Base-by-base conservation (phyloP, 2,329 filamentous ascomycete species). In the Fusarium siculi region DNA sequence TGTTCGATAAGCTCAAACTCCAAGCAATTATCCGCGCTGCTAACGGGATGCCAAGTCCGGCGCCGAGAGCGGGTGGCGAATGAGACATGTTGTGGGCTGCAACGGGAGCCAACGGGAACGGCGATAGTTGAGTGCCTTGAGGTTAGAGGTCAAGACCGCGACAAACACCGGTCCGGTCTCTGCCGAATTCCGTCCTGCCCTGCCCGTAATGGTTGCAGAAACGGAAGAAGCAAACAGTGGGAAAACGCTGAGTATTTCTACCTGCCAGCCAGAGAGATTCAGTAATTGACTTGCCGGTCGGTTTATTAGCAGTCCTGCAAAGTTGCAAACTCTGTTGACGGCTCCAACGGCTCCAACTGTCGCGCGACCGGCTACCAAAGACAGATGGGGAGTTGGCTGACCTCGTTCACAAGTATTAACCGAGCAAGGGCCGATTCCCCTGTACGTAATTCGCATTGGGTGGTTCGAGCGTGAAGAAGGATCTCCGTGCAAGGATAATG, bases 61-160 rank as follows among this genome's bases (percentile, higher is more conserved):
- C 65, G 54, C 63, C 53, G 47, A 68, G 59, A 65, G 65, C 32
- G 49, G 50, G 72, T 74, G 72, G 71, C 72, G 66, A 74, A 68
- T 53, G 28, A 72, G 32, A 36, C 49, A 23, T 55, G 54, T 18
- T 54, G 28, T 57, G 63, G 55, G 60, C 50, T 46, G 42, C 46
- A 56, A 56, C 59, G 71, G 71, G 47, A 74, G 64, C 58, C 55
- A 74, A 72, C 71, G 63, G 71, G 54, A 57, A 60, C 53, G 56
- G 58, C 40, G 63, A 68, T 56, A 57, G 23, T 47, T 42, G 54
- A 47, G 58, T 28, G 34, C 25, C 46, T 39, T 28, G 47, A 66
- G 46, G 16, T 52, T 49, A 60, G 42, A 63, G 40, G 43, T 44
- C 39, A 70, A 58, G 53, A 28, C 46, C 46, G 53, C 42, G 19